phyloP scores from a whole-genome alignment of 768 basidiomycete species.

The Phylloporus sp. region DNA sequence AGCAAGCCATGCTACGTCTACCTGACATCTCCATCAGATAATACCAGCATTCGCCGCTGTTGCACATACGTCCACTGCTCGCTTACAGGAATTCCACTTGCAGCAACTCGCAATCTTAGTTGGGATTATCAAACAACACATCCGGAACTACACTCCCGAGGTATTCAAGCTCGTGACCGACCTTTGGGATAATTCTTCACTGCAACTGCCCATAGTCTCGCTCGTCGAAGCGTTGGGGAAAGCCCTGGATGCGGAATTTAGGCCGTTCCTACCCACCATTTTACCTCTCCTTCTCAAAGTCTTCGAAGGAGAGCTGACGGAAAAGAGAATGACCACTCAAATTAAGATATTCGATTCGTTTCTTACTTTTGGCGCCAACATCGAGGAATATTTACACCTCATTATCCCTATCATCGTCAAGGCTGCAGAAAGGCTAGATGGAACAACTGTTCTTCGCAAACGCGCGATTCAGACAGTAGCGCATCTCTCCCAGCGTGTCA shows the following conservation, averaged over 20 bases:
- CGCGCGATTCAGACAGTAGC: conserved; percentile 90
- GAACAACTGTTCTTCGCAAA: conserved; percentile 71
- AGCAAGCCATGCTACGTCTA: conserved; percentile 1
- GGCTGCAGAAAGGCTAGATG: conserved; percentile 82
- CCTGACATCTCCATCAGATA: conserved; percentile 48
- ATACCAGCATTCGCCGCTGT: conserved; percentile 93
- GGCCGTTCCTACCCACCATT: conserved; percentile 88
- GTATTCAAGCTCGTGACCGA: conserved; percentile 84
- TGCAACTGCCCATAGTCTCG: conserved; percentile 90
- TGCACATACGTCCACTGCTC: conserved; percentile 74
- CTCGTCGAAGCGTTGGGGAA: conserved; percentile 90
- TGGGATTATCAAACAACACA: conserved; percentile 95
- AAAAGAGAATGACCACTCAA: conserved; percentile 73
- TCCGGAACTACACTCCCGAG: conserved; percentile 85
- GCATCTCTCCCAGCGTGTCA: conserved; percentile 84
- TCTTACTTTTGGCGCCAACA: conserved; percentile 90
- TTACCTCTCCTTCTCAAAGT: conserved; percentile 87
- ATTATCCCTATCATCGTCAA: conserved; percentile 93
- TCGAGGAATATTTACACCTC: conserved; percentile 97
- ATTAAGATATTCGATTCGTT: conserved; percentile 94
- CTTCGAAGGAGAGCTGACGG: conserved; percentile 83
- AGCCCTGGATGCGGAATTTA: conserved; percentile 95
- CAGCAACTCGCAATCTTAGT: conserved; percentile 95
- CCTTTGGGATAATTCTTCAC: conserved; percentile 79
- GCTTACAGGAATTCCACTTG: conserved; percentile 88